These are phyloP conservation scores for Agastache rugosa DNA, from an alignment of 257 asterid species.

Conservation along the genomic window DNA sequence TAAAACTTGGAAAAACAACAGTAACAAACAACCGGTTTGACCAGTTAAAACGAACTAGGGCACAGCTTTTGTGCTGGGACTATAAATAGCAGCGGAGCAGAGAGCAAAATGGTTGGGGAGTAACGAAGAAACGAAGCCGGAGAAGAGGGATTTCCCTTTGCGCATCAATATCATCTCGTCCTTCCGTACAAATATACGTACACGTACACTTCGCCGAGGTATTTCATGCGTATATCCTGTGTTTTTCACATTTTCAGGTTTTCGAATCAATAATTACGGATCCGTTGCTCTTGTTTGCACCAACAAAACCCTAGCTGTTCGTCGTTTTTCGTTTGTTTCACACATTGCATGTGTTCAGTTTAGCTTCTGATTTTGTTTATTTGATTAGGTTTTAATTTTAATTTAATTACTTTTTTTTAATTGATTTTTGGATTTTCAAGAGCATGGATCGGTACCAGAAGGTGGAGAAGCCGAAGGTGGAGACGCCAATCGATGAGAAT, in stretches of 20 bases:
- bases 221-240: neutral
- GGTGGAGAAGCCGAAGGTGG: slow-evolving; percentile 73
- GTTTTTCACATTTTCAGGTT: neutral
- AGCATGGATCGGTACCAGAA: slow-evolving; percentile 83
- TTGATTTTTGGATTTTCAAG: slow-evolving; percentile 22
- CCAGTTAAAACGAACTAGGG: slow-evolving; percentile 47
- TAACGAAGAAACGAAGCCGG: slow-evolving; percentile 53
- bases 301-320: slow-evolving; percentile 29
- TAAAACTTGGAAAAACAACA: neutral
- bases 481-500: slow-evolving; percentile 64
- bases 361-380: neutral
- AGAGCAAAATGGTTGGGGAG: slow-evolving; percentile 39
- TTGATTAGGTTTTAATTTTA: neutral
- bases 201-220: slow-evolving; percentile 5
- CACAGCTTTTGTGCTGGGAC: slow-evolving; percentile 42
- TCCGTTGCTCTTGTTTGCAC: slow-evolving; percentile 35
- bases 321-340: slow-evolving; percentile 1
- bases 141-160: slow-evolving; percentile 48
- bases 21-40: slow-evolving; percentile 40
- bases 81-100: slow-evolving; percentile 38
- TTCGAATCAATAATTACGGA: slow-evolving; percentile 32
- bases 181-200: slow-evolving; percentile 2
- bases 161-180: slow-evolving; percentile 32
- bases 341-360: neutral
- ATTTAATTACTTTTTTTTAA: neutral